A percentile compares a stretch with the other conserved stretches of the same genome.
These are phyloP conservation scores for Boletus smithii DNA, from an alignment of 1,284 basidiomycete species.

Conservation along the genomic window DNA sequence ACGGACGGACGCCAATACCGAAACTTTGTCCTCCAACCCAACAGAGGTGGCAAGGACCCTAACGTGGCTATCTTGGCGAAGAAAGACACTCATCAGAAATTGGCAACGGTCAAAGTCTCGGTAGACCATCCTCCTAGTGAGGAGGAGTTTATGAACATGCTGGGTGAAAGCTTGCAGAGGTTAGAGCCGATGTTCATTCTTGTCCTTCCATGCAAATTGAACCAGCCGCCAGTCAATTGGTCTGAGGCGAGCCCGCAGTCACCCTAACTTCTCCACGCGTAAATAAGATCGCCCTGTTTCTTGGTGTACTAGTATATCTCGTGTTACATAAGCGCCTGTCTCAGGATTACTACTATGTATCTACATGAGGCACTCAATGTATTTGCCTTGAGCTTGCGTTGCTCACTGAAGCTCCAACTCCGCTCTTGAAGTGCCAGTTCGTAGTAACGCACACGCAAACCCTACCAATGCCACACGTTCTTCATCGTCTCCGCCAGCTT, in stretches of 20 bases:
- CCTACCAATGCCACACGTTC: background rate
- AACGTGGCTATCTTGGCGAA: background rate
- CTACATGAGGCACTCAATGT: no score
- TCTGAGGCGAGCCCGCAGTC: background rate
- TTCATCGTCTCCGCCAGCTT: background rate
- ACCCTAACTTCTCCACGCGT: background rate
- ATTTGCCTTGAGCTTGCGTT: no score
- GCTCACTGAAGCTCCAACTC: no score
- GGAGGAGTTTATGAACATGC: background rate
- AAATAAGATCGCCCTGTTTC: background rate
- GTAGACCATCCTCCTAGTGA: background rate
- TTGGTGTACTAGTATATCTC: no score
- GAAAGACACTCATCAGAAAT: background rate
- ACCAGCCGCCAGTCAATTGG: background rate
- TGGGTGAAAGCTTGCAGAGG: background rate
- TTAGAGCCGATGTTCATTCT: background rate
- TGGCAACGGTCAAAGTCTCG: background rate
- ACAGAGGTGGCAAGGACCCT: background rate
- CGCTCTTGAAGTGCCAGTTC: no score
- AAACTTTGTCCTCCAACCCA: background rate
- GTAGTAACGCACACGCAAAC: background rate
- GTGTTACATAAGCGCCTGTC: no score
- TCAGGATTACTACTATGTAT: no score
- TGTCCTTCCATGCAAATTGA: background rate
- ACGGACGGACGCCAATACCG: background rate